These are phyloP conservation scores for Zasmidium citrigriseum DNA, from an alignment of 2,329 filamentous ascomycete species.

Conservation along the genomic window DNA sequence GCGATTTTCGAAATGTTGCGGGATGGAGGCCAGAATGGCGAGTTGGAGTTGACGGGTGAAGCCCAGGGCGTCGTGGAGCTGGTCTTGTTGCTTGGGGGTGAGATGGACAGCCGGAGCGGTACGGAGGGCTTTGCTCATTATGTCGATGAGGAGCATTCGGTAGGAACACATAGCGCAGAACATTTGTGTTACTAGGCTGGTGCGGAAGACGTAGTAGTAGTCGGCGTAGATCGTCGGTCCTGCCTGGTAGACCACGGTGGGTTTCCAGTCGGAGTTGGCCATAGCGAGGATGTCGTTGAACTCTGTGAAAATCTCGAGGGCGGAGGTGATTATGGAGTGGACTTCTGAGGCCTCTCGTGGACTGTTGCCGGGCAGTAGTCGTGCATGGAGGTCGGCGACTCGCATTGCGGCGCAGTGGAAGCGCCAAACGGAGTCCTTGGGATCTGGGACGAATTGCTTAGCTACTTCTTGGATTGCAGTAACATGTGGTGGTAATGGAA, in stretches of 20 bases:
- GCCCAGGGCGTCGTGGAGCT: constrained; percentile 7
- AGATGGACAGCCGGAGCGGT: constrained; percentile 4
- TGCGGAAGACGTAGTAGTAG: constrained; percentile 19
- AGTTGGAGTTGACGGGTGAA: constrained; percentile 13
- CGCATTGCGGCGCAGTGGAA: constrained; percentile 12
- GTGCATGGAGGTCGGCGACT: constrained; percentile 14
- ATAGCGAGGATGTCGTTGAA: constrained; percentile 13
- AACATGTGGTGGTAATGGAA: constrained; percentile 17
- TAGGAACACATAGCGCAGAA: constrained; percentile 17
- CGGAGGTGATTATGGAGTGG: constrained; percentile 8
- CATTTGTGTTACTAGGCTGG: constrained; percentile 16
- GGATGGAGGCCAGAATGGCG: constrained; percentile 14
- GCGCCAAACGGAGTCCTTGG: constrained; percentile 15
- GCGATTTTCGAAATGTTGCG: constrained; percentile 11
- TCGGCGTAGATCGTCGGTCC: constrained; percentile 15
- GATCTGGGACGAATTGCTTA: constrained; percentile 12
- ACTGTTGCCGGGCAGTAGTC: constrained; percentile 18
- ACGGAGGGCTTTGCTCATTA: constrained; percentile 14
- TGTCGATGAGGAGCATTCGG: constrained; percentile 17
- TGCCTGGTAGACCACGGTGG: constrained; percentile 7
- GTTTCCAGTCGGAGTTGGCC: constrained; percentile 15
- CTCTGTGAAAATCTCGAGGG: constrained; percentile 12
- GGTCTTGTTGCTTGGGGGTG: constrained; percentile 5
- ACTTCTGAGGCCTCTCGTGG: constrained; percentile 7
- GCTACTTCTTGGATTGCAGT: constrained; percentile 13